Conservation (phyloP, 768 basidiomycete genomes). For the Xerocomellus chrysenteron region DNA sequence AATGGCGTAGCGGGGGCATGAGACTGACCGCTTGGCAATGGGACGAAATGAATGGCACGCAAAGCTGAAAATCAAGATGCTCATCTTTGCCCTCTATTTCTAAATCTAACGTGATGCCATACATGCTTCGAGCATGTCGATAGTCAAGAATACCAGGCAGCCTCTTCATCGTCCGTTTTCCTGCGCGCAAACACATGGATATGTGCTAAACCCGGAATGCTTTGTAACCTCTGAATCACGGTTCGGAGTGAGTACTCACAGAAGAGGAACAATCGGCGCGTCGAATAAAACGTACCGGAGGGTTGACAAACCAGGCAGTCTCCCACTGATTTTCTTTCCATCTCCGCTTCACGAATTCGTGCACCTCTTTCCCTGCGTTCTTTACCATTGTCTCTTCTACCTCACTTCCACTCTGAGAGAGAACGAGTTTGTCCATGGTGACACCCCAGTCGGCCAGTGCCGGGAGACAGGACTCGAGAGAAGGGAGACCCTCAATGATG, state of each 20-base stretch:
- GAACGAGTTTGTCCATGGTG: slow-evolving; percentile 58
- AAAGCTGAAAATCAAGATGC: background rate
- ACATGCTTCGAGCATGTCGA: background rate
- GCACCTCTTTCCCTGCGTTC: slow-evolving; percentile 56
- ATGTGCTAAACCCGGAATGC: slow-evolving; percentile 77
- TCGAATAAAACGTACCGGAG: slow-evolving; percentile 54
- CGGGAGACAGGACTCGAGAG: slow-evolving; percentile 54
- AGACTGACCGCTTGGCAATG: background rate
- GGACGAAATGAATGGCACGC: background rate
- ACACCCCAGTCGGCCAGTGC: slow-evolving; percentile 70
- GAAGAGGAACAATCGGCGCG: background rate
- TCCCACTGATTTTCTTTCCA: slow-evolving; percentile 83
- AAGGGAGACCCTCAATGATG: slow-evolving; percentile 59
- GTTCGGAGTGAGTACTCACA: background rate
- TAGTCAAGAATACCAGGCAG: slow-evolving; percentile 13
- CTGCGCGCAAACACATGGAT: slow-evolving; percentile 81
- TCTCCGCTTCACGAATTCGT: slow-evolving; percentile 57
- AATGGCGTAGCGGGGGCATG: no score
- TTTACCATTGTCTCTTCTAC: slow-evolving; percentile 53
- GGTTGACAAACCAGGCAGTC: slow-evolving; percentile 90
- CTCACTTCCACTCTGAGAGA: slow-evolving; percentile 47
- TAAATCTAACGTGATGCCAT: background rate
- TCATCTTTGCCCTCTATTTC: slow-evolving; percentile 6
- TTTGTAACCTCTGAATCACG: slow-evolving; percentile 66
- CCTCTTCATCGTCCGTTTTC: slow-evolving; percentile 36